Evolutionary conservation across 495 filamentous ascomycete genomes (phyloP).

Genomic region (Penicillium egyptiacum): DNA sequence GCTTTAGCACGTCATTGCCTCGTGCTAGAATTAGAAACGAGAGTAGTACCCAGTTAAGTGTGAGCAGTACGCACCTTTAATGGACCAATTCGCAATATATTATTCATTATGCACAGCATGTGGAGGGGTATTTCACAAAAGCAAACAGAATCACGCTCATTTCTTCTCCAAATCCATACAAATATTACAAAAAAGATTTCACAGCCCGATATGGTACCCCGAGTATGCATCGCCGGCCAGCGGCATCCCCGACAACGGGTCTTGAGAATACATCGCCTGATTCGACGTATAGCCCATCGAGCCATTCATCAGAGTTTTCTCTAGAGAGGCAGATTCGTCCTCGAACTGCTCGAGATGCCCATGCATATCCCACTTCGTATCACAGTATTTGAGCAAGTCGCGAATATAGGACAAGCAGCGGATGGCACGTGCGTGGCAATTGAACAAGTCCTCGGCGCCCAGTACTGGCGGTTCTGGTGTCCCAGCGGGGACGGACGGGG

Average conservation of each 20-base stretch:
- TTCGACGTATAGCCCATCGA: slow-evolving; percentile 17
- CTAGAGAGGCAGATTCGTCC: slow-evolving; percentile 24
- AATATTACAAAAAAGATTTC: neutral
- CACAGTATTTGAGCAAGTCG: slow-evolving; percentile 36
- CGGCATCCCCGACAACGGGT: slow-evolving; percentile 20
- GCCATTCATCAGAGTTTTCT: slow-evolving; percentile 15
- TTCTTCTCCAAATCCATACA: neutral
- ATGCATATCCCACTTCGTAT: slow-evolving; percentile 37
- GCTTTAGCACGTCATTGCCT: neutral
- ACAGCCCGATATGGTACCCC: slow-evolving; percentile 21
- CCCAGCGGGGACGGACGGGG: slow-evolving; percentile 36
- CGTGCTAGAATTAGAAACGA: too few species aligned
- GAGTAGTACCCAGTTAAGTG: neutral
- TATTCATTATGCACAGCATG: slow-evolving; percentile 6
- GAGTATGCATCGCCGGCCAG: slow-evolving; percentile 29
- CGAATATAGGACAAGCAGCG: slow-evolving; percentile 37
- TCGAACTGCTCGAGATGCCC: slow-evolving; percentile 36
- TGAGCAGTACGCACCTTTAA: too few species aligned
- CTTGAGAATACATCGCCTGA: slow-evolving; percentile 14
- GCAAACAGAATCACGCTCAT: neutral
- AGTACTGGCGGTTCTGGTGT: slow-evolving; percentile 39
- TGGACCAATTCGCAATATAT: neutral
- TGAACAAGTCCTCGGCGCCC: slow-evolving; percentile 38
- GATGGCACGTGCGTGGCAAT: slow-evolving; percentile 37
- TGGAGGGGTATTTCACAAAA: slow-evolving; percentile 10